Evolutionary conservation across 2,329 filamentous ascomycete genomes (phyloP).

Genomic region (Phoma herbarum): DNA sequence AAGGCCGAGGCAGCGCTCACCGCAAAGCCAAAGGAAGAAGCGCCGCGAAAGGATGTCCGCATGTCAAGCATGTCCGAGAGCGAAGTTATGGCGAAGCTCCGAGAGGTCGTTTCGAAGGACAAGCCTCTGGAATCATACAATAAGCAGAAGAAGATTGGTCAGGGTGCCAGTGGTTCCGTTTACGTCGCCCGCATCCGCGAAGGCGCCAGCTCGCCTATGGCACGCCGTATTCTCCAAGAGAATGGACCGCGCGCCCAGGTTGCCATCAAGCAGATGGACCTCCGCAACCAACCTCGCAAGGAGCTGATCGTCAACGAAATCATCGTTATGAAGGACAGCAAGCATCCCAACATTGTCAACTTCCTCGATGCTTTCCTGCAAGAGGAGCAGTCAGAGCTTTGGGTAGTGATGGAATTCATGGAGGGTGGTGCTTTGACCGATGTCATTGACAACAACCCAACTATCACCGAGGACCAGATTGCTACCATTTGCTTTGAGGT

Average conservation of each 20-base stretch:
- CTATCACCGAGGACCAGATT: slow-evolving; percentile 96
- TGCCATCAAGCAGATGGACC: slow-evolving; percentile 99
- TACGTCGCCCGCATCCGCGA: slow-evolving; percentile 97
- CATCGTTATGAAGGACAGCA: slow-evolving; percentile 99
- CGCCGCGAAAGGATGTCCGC: slow-evolving; percentile 87
- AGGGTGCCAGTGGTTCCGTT: slow-evolving; percentile 96
- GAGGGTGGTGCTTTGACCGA: slow-evolving; percentile 97
- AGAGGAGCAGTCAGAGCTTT: slow-evolving; percentile 94
- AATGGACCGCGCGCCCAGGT: slow-evolving; percentile 87
- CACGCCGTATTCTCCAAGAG: slow-evolving; percentile 78
- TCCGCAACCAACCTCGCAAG: slow-evolving; percentile 95
- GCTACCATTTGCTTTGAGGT: slow-evolving; percentile 97
- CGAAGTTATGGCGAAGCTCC: slow-evolving; percentile 95
- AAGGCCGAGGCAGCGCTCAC: slow-evolving; percentile 89
- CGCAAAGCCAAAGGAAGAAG: slow-evolving; percentile 71
- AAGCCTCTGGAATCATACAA: slow-evolving; percentile 95
- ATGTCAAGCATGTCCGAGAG: slow-evolving; percentile 99
- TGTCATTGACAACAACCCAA: slow-evolving; percentile 96
- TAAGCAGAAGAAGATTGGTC: slow-evolving; percentile 99
- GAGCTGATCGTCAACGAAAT: slow-evolving; percentile 99
- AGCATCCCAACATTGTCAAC: slow-evolving; percentile 98
- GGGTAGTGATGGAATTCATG: slow-evolving; percentile 99
- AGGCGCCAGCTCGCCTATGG: slow-evolving; percentile 79
- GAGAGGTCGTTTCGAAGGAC: slow-evolving; percentile 94
- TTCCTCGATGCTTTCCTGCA: slow-evolving; percentile 96